Base-by-base conservation (phyloP, 768 basidiomycete genomes). In the Kwoniella bestiolae region DNA sequence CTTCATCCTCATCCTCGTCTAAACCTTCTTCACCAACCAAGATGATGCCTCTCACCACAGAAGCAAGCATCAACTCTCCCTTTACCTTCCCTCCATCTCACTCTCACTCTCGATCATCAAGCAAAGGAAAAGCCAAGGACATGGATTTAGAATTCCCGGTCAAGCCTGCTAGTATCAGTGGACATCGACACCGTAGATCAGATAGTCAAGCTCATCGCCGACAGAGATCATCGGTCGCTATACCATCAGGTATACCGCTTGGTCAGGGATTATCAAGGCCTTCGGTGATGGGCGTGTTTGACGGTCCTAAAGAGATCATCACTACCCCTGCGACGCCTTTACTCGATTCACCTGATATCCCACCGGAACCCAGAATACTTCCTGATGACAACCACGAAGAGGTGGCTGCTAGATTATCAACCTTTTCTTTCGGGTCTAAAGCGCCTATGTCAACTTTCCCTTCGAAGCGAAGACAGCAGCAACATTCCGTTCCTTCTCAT, bases 381-480 rank as follows among this genome's bases (percentile, higher is more conserved):
- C 56, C 49, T 32, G 64, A 70, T 25, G 68, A 72, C 29, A 63
- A 73, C 29, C 63, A 65, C 25, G 56, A 52, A 34, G 45, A 65
- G 41, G 63, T 65, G 2, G 49, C 65, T n/a, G 59, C 66, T 50
- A 59, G 73, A 38, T 57, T 77, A 3, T 62, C 72, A 14, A 56
- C 69, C 12, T 77, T 77, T 50, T 66, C 65, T 3, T 77, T 77
- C 41, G 76, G 76, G 1, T 31, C 69, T 21, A 74, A 73, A 61
- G 60, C 70, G 14, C 57, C 71, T 28, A 28, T 50, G 5, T 38
- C 61, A 16, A 49, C 66, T 5, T 55, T 65, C 16, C 53, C 58
- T 18, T 49, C 56, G 14, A 60, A 56, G 11, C 29, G 57, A n/a
- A 18, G 50, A 26, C 59, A 60, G 14, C 58, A 60, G 7, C 60